phyloP scores from a whole-genome alignment of 768 basidiomycete species.

The Boletus vinaceobasis region DNA sequence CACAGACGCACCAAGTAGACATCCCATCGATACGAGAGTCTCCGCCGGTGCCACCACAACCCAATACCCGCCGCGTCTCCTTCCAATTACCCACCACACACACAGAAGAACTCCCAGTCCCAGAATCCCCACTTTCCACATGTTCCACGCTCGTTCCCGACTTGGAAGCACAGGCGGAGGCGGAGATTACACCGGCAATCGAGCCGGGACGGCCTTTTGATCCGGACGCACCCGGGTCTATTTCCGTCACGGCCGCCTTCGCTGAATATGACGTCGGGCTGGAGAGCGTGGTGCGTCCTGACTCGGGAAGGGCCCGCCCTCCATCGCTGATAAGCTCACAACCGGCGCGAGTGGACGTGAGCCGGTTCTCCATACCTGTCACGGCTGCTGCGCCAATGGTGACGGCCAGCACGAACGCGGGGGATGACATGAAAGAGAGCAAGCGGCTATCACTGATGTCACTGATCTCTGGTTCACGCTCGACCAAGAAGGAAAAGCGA shows the following conservation, averaged over 20 bases:
- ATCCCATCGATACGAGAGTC: background rate
- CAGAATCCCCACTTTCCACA: constrained; percentile 1
- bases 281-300: background rate
- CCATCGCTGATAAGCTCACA: constrained; percentile 14
- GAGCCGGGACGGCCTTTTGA: background rate
- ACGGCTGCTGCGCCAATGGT: background rate
- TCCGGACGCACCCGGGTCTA: background rate
- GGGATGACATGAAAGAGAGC: background rate
- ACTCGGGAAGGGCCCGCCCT: background rate
- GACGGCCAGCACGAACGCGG: background rate
- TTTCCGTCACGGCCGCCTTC: background rate
- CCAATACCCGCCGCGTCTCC: background rate
- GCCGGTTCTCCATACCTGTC: constrained; percentile 20
- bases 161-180: background rate
- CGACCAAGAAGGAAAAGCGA: constrained; percentile 15
- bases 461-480: background rate
- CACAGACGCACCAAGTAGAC: background rate
- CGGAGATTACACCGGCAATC: background rate
- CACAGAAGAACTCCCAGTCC: background rate
- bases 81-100: constrained; percentile 2
- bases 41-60: background rate
- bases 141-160: constrained; percentile 16
- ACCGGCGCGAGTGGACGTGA: constrained; percentile 2
- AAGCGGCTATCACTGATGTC: constrained; percentile 1
- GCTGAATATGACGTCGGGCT: background rate